These are phyloP conservation scores for Musa acuminata DNA, from an alignment of 176 grass and related monocot species.

Conservation along the genomic window DNA sequence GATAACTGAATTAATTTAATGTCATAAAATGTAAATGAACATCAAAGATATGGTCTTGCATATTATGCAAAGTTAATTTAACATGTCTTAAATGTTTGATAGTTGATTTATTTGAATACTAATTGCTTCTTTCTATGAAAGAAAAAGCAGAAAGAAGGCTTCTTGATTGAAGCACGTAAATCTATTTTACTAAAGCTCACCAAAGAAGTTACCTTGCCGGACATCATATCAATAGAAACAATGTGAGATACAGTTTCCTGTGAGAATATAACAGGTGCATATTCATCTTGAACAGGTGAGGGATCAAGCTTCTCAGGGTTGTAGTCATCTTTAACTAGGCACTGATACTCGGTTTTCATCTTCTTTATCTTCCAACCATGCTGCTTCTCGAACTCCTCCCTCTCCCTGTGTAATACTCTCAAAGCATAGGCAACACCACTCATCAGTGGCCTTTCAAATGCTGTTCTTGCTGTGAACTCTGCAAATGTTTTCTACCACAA, in stretches of 20 bases:
- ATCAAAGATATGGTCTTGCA: no score
- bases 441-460: slow-evolving; percentile 72
- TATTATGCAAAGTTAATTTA: neutral
- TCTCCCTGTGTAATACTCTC: slow-evolving; percentile 56
- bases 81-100: neutral
- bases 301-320: slow-evolving; percentile 58
- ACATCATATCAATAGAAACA: slow-evolving; percentile 83
- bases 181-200: neutral
- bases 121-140: neutral
- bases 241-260: slow-evolving; percentile 83
- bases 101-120: neutral
- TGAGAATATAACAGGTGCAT: slow-evolving; percentile 79
- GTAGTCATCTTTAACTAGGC: slow-evolving; percentile 58
- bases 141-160: neutral
- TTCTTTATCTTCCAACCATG: slow-evolving; percentile 79
- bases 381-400: slow-evolving; percentile 48
- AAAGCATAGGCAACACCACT: slow-evolving; percentile 77
- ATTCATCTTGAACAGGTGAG: slow-evolving; percentile 60
- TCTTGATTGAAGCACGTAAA: neutral
- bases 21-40: no score
- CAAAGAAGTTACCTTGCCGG: slow-evolving; percentile 47
- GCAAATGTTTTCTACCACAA: slow-evolving; percentile 60
- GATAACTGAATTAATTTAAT: no score
- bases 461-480: slow-evolving; percentile 69
- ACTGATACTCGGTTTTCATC: slow-evolving; percentile 59